A percentile compares a stretch with the other conserved stretches of the same genome.
Conservation (phyloP, 1,284 basidiomycete genomes). For the Cutaneotrichosporon arboriforme region DNA sequence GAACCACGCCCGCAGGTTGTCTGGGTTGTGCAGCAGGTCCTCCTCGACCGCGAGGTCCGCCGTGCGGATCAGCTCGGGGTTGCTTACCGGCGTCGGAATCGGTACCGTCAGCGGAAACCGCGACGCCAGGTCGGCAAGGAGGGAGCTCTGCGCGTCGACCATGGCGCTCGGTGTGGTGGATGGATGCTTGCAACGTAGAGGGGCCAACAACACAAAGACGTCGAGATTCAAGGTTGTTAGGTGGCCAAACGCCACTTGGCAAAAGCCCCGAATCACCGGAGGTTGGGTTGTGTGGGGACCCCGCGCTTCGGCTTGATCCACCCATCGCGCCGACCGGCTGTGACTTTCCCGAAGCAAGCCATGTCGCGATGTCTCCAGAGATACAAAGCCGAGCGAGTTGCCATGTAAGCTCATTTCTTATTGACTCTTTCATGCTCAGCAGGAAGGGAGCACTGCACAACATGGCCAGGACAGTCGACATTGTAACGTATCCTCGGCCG, state of each 20-base stretch:
- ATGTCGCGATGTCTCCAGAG: not conserved
- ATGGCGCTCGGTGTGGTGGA: conserved; percentile 9
- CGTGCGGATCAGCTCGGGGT: conserved; percentile 67
- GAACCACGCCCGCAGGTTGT: conserved; percentile 88
- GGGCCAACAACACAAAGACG: not conserved
- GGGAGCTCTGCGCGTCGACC: conserved; percentile 25
- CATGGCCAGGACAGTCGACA: not conserved
- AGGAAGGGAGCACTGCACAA: not conserved
- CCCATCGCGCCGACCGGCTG: not conserved
- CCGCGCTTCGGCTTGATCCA: too few species aligned
- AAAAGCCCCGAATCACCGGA: not conserved
- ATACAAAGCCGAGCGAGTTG: not conserved
- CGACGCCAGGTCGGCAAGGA: conserved; percentile 37
- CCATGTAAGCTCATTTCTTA: not conserved
- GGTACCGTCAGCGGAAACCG: conserved; percentile 78
- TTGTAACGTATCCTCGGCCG: conserved; percentile 1
- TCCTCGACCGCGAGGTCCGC: conserved; percentile 85
- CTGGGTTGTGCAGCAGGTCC: conserved; percentile 88
- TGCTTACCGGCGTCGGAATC: conserved; percentile 70
- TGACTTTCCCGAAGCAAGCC: not conserved
- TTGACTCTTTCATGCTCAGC: too few species aligned
- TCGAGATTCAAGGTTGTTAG: not conserved
- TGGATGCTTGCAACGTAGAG: not conserved
- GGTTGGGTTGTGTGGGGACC: too few species aligned
- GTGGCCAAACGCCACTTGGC: not conserved